Evolutionary conservation across 768 basidiomycete genomes (phyloP).

Genomic region (Leccinum aurantiacum): DNA sequence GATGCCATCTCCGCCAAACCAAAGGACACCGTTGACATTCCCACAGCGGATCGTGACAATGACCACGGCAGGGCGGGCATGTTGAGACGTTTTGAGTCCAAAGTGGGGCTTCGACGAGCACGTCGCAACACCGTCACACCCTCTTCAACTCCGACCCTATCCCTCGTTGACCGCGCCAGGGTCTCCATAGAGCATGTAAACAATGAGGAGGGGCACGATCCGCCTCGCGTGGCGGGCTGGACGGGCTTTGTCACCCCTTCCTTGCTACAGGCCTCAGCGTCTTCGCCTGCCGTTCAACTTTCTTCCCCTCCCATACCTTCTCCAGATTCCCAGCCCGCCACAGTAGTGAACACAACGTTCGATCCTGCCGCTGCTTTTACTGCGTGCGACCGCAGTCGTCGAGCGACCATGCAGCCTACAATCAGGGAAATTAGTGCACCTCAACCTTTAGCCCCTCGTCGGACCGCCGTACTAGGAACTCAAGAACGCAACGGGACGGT

Average conservation of each 20-base stretch:
- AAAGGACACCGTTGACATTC: conserved; percentile 41
- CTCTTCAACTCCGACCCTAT: conserved; percentile 41
- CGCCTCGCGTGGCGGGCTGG: conserved; percentile 50
- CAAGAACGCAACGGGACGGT: conserved; percentile 32
- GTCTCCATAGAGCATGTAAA: conserved; percentile 30
- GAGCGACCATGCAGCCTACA: conserved; percentile 37
- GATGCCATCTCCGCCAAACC: conserved; percentile 45
- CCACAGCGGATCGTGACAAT: conserved; percentile 32
- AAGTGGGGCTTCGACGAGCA: conserved; percentile 48
- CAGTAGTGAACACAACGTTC: conserved; percentile 49
- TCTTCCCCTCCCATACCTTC: conserved; percentile 57
- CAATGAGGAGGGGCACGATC: conserved; percentile 39
- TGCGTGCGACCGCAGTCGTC: conserved; percentile 43
- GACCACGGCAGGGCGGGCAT: conserved; percentile 46
- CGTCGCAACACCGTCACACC: conserved; percentile 41
- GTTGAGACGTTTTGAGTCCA: conserved; percentile 49
- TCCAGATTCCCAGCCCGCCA: conserved; percentile 48
- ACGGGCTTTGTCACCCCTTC: conserved; percentile 66
- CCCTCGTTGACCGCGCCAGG: conserved; percentile 26
- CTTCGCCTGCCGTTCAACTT: conserved; percentile 70
- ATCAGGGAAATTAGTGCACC: conserved; percentile 43
- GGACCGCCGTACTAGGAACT: conserved; percentile 22
- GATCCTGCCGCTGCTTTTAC: conserved; percentile 48
- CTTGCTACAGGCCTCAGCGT: conserved; percentile 67
- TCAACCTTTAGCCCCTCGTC: conserved; percentile 36